Percentiles rank a stretch among this genome's conserved stretches.
These are phyloP conservation scores for Annulohypoxylon nitens DNA, from an alignment of 495 filamentous ascomycete species.

Conservation along the genomic window DNA sequence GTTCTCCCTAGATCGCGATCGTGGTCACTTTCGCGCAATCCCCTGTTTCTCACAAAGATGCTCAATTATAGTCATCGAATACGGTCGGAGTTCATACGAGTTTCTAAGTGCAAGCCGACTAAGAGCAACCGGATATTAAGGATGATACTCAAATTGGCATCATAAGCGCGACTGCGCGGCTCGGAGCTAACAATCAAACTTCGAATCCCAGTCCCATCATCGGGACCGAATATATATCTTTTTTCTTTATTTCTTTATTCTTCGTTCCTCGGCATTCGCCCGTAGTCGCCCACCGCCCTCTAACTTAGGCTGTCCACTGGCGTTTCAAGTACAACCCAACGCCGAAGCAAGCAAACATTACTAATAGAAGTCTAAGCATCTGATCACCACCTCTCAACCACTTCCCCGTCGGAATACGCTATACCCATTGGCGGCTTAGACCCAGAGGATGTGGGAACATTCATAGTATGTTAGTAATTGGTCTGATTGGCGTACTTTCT, in stretches of 20 bases:
- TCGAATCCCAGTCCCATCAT: not conserved
- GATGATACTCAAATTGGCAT: slow-evolving; percentile 2
- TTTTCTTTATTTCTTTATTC: not conserved
- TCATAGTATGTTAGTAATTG: not conserved
- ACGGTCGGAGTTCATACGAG: not conserved
- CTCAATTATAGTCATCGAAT: slow-evolving; percentile 8
- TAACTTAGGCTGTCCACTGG: not conserved
- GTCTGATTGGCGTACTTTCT: not conserved
- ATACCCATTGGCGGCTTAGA: not conserved
- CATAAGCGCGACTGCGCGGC: slow-evolving; percentile 24
- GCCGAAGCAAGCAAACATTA: slow-evolving; percentile 32
- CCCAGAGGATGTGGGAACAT: not conserved
- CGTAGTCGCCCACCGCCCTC: not conserved
- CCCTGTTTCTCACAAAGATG: slow-evolving; percentile 4
- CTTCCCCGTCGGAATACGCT: not conserved
- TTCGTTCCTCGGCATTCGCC: slow-evolving; percentile 12
- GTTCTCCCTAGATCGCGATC: slow-evolving; percentile 40
- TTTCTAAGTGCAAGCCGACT: not conserved
- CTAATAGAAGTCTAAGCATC: slow-evolving; percentile 11
- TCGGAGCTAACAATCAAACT: slow-evolving; percentile 21
- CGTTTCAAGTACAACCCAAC: slow-evolving; percentile 29
- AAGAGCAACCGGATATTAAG: slow-evolving; percentile 18
- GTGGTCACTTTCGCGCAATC: slow-evolving; percentile 17
- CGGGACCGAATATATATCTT: slow-evolving; percentile 33
- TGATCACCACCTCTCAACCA: slow-evolving; percentile 1